Evolutionary conservation across 805 yeast genomes (phyloP), one percentile per base, ranked within the genome.

Genomic region (Pichia exigua): DNA sequence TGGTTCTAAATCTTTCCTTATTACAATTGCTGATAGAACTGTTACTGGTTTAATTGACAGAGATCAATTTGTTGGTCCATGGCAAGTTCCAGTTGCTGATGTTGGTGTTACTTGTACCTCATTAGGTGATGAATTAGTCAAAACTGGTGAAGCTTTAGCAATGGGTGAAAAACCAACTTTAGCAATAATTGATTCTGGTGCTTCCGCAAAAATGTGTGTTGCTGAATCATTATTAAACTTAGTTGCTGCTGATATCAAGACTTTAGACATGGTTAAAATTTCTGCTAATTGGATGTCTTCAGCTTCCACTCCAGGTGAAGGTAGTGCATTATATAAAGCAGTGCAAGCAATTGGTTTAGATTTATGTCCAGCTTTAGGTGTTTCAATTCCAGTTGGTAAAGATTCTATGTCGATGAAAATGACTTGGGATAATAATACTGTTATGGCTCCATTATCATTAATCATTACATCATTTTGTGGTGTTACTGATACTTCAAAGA

Each of bases 251-350:
- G 95, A 94, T 67, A 77, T 94, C 53, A 79, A 84, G 53, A 73
- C 82, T 9, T 73, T 92, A 54, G 83, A 82, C 56, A 77, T 82
- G 58, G 82, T 94, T 50, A 88, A 91, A 64, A 72, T 94, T 53
- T 87, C 96, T 48, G 99, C 99, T 45, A 94, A 94, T 74, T 94
- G 99, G 99, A 94, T 94, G 99, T 83, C 97, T 12, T 91, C 98
- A 47, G 96, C 99, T 27, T 77, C 92, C 38, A 95, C 91, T 62
- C 81, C 81, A 22, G 98, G 98, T 62, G 99, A 94, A 71, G 99
- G 99, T 55, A 78, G 95, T 48, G 91, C 89, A 56, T 75, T 94
- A 56, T 94, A 92, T 66, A 97, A 90, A 70, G 99, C 97, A 45
- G 99, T 94, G 45, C 91, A 90, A 70, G 98, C 98, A 5, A 82